Conservation (phyloP, 495 filamentous ascomycete genomes). For the Penicillium simplicissimum region DNA sequence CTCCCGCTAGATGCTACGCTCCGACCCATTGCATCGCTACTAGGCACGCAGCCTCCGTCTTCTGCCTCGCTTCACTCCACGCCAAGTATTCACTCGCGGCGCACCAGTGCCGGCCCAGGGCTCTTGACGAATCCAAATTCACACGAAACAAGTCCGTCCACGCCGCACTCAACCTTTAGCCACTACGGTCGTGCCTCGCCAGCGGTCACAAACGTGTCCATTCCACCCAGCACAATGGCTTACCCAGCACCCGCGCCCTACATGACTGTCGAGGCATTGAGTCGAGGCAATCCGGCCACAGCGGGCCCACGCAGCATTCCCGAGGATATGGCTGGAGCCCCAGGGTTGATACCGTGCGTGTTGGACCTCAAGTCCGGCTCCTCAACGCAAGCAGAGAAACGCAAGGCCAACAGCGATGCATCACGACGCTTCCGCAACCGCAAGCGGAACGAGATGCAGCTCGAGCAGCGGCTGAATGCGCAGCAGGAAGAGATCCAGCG, state of each 20-base stretch:
- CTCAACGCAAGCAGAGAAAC: constrained; percentile 84
- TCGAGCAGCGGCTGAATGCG: constrained; percentile 57
- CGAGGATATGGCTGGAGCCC: constrained; percentile 26
- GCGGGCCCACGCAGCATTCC: constrained; percentile 35
- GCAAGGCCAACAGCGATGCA: constrained; percentile 90
- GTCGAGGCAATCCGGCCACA: constrained; percentile 27
- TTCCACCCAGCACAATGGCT: constrained; percentile 21
- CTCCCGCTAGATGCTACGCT: constrained; percentile 30
- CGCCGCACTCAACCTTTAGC: constrained; percentile 52
- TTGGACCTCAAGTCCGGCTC: constrained; percentile 76
- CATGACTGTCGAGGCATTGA: constrained; percentile 31
- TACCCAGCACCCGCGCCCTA: constrained; percentile 30
- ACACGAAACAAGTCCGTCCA: constrained; percentile 57
- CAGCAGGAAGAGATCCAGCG: constrained; percentile 61
- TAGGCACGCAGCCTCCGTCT: constrained; percentile 34
- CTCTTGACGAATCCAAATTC: constrained; percentile 42
- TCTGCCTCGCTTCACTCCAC: constrained; percentile 42
- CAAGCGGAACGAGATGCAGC: constrained; percentile 85
- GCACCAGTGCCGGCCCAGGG: constrained; percentile 44
- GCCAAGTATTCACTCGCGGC: constrained; percentile 43
- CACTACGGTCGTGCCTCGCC: constrained; percentile 52
- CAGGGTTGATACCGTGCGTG: constrained; percentile 62
- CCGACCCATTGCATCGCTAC: constrained; percentile 29
- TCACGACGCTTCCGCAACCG: constrained; percentile 86
- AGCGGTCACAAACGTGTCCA: constrained; percentile 29